Percentiles rank a stretch among this genome's conserved stretches.
Conservation (phyloP, 805 yeast genomes). For the Lipomyces starkeyi region DNA sequence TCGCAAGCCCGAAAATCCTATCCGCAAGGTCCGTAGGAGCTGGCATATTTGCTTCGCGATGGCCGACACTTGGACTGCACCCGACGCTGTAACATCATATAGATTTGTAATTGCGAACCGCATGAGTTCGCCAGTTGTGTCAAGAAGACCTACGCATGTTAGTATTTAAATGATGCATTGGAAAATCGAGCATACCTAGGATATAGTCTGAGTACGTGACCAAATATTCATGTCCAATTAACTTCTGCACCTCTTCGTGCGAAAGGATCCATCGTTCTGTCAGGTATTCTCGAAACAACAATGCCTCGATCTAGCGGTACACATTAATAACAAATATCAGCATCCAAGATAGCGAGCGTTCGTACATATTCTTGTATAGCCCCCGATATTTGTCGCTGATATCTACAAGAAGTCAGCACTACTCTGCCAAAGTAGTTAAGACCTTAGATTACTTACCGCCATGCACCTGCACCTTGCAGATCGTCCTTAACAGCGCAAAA, state of each 20-base stretch:
- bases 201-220: constrained; percentile 47
- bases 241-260: constrained; percentile 19
- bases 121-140: constrained; percentile 54
- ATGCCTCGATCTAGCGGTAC: constrained; percentile 39
- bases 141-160: constrained; percentile 42
- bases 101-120: constrained; percentile 48
- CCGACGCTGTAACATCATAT: not conserved
- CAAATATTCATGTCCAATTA: constrained; percentile 18
- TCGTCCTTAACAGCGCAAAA: constrained; percentile 9
- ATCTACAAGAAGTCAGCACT: not conserved
- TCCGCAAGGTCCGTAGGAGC: constrained; percentile 29
- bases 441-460: constrained; percentile 9
- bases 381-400: constrained; percentile 34
- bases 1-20: constrained; percentile 19
- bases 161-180: not conserved
- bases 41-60: constrained; percentile 31
- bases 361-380: constrained; percentile 41
- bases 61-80: constrained; percentile 1
- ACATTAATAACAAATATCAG: not conserved
- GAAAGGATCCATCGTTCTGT: constrained; percentile 30
- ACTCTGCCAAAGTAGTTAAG: not conserved
- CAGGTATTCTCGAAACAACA: constrained; percentile 39
- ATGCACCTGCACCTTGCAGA: constrained; percentile 13
- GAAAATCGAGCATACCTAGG: constrained; percentile 43
- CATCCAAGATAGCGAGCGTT: not conserved